Base-by-base conservation (phyloP, 805 yeast species). In the Kuraishia capsulata region DNA sequence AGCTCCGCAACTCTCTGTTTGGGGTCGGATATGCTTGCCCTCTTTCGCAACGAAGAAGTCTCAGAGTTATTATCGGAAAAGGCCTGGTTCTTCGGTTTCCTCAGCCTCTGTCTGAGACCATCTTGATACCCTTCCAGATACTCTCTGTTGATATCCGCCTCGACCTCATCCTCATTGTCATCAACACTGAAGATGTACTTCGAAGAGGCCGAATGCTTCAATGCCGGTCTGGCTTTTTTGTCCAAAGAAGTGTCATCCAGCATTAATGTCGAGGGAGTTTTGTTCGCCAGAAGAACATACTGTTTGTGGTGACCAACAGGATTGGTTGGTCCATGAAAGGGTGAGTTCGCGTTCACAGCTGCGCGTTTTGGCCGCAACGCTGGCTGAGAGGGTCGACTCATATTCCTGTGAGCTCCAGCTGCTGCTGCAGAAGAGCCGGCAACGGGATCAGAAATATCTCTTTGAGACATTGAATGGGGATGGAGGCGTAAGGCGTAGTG, bases 161-260 rank as follows among this genome's bases (percentile, higher is more conserved):
- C 81, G 14, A 78, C 68, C 44, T 85, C 95, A 44, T 75, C 73
- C 32, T 82, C 74, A 49, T 81, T 87, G 55, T 86, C 95, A 53
- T 86, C 95, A 0, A 85, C 94, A 26, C 88, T 78, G 53, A 79
- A 86, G 1, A 82, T 64, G 40, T 60, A 61, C 39, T 53, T 55
- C 9, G 38, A 29, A n/a, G 38, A 28, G 19, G 24, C 33, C 18
- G 38, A 17, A 17, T 20, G 38, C 11, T 21, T 25, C 16, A 34
- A 20, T 14, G 36, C 28, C 28, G 25, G 25, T n/a, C 18, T 4
- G 34, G 10, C 13, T 18, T 17, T 17, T 21, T 11, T 31, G 13
- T 14, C 20, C 20, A 21, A 14, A 13, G 13, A 19, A 19, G 34
- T 5, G 11, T 18, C 28, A 28, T 19, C 20, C 25, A 21, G 17